Base-by-base conservation (phyloP, 768 basidiomycete species). In the Kwoniella europaea region DNA sequence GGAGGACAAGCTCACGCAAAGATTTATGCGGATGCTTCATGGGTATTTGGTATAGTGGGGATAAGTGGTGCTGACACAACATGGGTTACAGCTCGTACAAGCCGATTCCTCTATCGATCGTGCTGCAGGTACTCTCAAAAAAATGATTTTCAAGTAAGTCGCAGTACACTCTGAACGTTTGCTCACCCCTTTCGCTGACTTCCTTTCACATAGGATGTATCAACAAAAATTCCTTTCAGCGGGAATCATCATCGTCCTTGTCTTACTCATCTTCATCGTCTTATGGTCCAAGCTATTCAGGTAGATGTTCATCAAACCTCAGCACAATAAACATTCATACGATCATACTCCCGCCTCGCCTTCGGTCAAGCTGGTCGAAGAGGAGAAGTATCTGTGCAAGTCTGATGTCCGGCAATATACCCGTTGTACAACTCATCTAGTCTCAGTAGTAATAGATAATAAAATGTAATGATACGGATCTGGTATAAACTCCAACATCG, bases 91-190 rank as follows among this genome's bases (percentile, higher is more conserved):
- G 94, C 88, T 99, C 43, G 88, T 89, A 75, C 88, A 90, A 54
- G 94, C 96, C 43, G 95, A 98, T 79, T 87, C 87, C 20, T 90
- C 91, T 4, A 94, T 99, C 78, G 93, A 95, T 83, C 88, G 92
- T 50, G 96, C 97, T 35, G 91, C 93, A 2, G 90, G 90, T 13
- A 98, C 95, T 54, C 85, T 99, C 62, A 96, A 91, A 86, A 91
- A 91, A 84, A 98, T 98, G 96, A 91, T 98, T 67, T 88, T 91
- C 85, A 90, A 93, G 97, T 97, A 83, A 75, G 90, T 35, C 58
- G 18, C 18, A 43, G 18, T 16, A 29, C 50, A 63, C 69, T 60
- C 44, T 12, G 52, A 62, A 35, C 7, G 50, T 54, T 15, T 24
- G 74, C 68, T 70, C 50, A 70, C 68, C 22, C 62, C 54, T 35